Evolutionary conservation across 2,329 filamentous ascomycete species (phyloP).

Genomic region (Leptographium radiaticola): DNA sequence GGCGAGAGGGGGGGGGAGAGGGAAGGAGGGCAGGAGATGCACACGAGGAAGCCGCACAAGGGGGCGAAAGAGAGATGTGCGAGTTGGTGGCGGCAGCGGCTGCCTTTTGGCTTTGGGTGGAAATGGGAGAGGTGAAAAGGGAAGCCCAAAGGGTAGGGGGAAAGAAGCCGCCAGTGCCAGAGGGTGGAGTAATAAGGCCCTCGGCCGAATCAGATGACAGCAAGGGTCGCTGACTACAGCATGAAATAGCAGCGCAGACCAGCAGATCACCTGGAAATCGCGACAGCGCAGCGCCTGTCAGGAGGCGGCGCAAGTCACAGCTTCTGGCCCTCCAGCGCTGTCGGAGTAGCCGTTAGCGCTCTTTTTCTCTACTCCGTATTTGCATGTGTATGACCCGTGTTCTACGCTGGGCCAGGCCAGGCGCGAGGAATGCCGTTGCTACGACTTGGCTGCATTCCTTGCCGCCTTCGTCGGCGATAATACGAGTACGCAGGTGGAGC

Average conservation of each 20-base stretch:
- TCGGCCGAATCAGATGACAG: constrained; percentile 6
- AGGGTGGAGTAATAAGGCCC: neutral
- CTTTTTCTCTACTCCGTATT: no score
- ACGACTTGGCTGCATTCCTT: no score
- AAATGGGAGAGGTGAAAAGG: neutral
- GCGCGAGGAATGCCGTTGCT: no score
- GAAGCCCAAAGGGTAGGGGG: neutral
- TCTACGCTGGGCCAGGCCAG: no score
- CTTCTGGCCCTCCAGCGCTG: no score
- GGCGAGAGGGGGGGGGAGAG: neutral
- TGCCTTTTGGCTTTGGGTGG: neutral
- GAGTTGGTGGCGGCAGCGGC: neutral
- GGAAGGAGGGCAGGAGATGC: no score
- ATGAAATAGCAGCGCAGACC: no score
- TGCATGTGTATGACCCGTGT: no score
- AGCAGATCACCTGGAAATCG: neutral
- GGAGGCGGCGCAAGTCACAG: no score
- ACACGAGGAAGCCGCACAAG: neutral
- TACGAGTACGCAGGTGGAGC: no score
- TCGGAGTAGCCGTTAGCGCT: no score
- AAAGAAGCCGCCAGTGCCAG: neutral
- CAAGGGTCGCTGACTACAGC: constrained; percentile 4
- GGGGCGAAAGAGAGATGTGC: neutral
- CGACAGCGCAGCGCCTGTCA: neutral
- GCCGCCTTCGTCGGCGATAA: no score